Base-by-base conservation (phyloP, 2,329 filamentous ascomycete genomes). In the Alternaria sp. region DNA sequence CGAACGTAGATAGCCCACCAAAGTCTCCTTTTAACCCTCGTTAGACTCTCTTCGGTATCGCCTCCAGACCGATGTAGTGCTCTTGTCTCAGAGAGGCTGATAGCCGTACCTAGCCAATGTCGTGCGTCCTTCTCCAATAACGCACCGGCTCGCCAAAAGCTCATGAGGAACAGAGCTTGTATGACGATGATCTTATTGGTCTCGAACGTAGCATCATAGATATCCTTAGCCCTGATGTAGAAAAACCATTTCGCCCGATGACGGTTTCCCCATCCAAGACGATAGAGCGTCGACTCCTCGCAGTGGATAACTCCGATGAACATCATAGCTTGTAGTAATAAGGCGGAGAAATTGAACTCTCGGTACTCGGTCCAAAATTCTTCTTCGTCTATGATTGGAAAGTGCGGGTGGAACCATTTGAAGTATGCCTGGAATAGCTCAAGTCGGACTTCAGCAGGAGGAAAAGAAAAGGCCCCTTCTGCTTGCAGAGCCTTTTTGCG, bases 1-100 rank as follows among this genome's bases (percentile, higher is more conserved):
- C 83, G 75, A 48, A 85, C 78, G 55, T 86, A 86, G 8, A 86
- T 80, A 6, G 83, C 83, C 85, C 85, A 86, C 83, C 84, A 86
- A 7, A 86, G 81, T 5, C 84, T 70, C 57, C 82, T 80, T 66
- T 82, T 80, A 34, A 85, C 63, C 59, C 74, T 74, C n/a, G 74
- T 73, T 4, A 76, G 62, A n/a, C 69, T 70, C 4, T 67, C 59
- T 18, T 77, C 72, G 3, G 57, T 55, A 25, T 64, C 68, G 7
- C 59, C 68, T 11, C 66, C 62, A 14, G 70, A 71, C 5, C 82
- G 75, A 64, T 84, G 82, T 4, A 84, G 69, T 1, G 81, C 82
- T 51, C 81, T 78, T 0, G 84, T 85, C 66, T 86, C 83, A 0
- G 85, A 84, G 10, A 86, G 73, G 9, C 81, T 82, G 27, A 85